Conservation (phyloP, 1,284 basidiomycete genomes). For the Cutaneotrichosporon mucoides region DNA sequence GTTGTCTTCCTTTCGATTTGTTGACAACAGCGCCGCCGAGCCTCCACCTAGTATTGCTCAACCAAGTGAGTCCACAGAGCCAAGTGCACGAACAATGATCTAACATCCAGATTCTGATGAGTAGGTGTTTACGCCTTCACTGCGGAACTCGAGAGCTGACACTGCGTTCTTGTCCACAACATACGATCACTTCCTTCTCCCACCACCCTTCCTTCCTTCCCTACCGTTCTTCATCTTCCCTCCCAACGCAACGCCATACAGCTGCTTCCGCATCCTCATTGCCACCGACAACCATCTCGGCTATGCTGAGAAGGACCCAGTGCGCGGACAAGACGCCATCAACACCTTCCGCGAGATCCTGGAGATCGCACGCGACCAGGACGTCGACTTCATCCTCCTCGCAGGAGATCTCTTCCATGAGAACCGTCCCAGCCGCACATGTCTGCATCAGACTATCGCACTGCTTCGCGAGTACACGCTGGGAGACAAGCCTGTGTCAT, state of each 20-base stretch:
- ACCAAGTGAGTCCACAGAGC: slow-evolving; percentile 1
- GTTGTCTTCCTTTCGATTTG: background rate
- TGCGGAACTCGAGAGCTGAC: too few species aligned
- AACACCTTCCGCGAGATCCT: slow-evolving; percentile 93
- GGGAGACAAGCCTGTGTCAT: slow-evolving; percentile 75
- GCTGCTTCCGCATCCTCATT: slow-evolving; percentile 70
- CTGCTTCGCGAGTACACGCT: slow-evolving; percentile 86
- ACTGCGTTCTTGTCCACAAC: background rate
- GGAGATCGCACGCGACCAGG: slow-evolving; percentile 78
- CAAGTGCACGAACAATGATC: background rate
- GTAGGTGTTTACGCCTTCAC: background rate
- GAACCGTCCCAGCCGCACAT: slow-evolving; percentile 87
- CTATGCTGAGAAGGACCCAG: slow-evolving; percentile 88
- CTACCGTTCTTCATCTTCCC: background rate
- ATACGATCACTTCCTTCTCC: background rate
- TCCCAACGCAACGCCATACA: slow-evolving; percentile 11
- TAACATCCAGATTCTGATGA: slow-evolving; percentile 6
- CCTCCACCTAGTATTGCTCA: slow-evolving; percentile 32
- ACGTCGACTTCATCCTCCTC: slow-evolving; percentile 90
- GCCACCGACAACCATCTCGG: slow-evolving; percentile 97
- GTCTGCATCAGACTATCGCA: slow-evolving; percentile 81
- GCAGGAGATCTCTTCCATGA: slow-evolving; percentile 98
- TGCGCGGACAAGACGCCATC: slow-evolving; percentile 91
- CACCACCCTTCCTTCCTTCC: background rate
- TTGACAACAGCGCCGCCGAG: slow-evolving; percentile 18